Percentiles rank a stretch among this genome's conserved stretches.
These are phyloP conservation scores for Geotrichum fermentans DNA, from an alignment of 1,139 yeast species.

Conservation along the genomic window DNA sequence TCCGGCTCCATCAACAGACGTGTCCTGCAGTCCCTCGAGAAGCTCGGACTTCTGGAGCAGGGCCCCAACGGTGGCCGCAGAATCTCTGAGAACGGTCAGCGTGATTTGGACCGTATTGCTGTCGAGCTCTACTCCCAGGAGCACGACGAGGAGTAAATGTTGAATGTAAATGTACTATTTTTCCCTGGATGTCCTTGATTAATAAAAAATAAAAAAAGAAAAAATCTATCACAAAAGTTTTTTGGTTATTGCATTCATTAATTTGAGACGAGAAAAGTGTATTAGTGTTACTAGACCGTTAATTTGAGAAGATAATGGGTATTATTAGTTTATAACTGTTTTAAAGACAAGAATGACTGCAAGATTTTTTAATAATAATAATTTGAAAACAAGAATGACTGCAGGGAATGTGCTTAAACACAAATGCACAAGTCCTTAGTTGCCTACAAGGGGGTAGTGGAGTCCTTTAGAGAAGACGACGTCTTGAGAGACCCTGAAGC, in stretches of 20 bases:
- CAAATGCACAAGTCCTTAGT: no score
- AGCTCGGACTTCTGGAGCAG: constrained; percentile 94
- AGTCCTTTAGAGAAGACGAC: constrained; percentile 7
- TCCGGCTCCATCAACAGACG: constrained; percentile 99
- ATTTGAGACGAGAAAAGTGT: no score
- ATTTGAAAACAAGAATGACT: no score
- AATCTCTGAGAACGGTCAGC: constrained; percentile 98
- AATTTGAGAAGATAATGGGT: no score
- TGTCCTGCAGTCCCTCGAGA: constrained; percentile 96
- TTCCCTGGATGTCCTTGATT: background rate
- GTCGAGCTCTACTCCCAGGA: constrained; percentile 94
- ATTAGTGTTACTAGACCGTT: no score
- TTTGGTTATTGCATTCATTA: background rate
- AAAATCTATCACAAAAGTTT: background rate
- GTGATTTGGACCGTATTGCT: constrained; percentile 99
- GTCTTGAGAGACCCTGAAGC: constrained; percentile 5
- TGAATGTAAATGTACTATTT: constrained; percentile 13
- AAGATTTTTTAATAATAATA: no score
- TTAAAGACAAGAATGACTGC: no score
- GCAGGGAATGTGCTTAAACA: no score
- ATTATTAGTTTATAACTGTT: no score
- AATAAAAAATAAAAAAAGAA: background rate
- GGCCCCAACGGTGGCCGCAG: constrained; percentile 99
- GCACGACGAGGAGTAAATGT: constrained; percentile 40
- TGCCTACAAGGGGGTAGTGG: no score